phyloP scores from a whole-genome alignment of 2,329 filamentous ascomycete genomes.

The Botrytis porri region DNA sequence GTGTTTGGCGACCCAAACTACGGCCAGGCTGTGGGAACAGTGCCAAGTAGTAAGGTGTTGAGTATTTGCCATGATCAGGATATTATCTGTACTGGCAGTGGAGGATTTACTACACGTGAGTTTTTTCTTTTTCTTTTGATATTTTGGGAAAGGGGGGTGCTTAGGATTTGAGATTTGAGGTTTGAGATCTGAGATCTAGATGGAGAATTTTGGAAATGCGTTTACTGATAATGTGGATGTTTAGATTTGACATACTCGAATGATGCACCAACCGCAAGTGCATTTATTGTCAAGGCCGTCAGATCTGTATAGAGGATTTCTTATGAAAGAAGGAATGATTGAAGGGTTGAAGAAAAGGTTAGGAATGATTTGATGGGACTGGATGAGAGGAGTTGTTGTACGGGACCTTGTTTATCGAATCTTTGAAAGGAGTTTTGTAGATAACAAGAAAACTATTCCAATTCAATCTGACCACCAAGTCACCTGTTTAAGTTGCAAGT shows the following conservation, averaged over 20 bases:
- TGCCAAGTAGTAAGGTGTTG: background rate
- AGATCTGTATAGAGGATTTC: background rate
- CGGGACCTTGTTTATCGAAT: background rate
- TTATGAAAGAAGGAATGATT: background rate
- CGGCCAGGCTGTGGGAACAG: slow-evolving; percentile 2
- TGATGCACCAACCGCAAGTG: slow-evolving; percentile 40
- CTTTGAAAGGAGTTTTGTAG: background rate
- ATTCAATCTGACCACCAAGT: background rate
- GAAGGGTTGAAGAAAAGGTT: background rate
- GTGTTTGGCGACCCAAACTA: slow-evolving; percentile 45
- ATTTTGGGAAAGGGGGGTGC: background rate
- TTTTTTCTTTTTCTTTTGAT: background rate
- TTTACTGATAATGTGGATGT: slow-evolving; percentile 43
- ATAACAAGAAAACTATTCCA: too few species aligned
- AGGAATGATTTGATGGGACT: background rate
- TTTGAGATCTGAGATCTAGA: slow-evolving; percentile 9
- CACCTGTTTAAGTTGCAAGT: background rate
- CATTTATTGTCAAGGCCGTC: slow-evolving; percentile 35
- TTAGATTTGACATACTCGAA: slow-evolving; percentile 42
- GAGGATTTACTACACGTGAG: slow-evolving; percentile 8
- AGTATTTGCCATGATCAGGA: slow-evolving; percentile 21
- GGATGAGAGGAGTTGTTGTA: background rate
- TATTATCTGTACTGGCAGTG: background rate
- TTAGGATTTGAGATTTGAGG: background rate
- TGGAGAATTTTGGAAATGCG: too few species aligned